phyloP scores from a whole-genome alignment of 2,329 filamentous ascomycete species.

The Venturia carpophila region DNA sequence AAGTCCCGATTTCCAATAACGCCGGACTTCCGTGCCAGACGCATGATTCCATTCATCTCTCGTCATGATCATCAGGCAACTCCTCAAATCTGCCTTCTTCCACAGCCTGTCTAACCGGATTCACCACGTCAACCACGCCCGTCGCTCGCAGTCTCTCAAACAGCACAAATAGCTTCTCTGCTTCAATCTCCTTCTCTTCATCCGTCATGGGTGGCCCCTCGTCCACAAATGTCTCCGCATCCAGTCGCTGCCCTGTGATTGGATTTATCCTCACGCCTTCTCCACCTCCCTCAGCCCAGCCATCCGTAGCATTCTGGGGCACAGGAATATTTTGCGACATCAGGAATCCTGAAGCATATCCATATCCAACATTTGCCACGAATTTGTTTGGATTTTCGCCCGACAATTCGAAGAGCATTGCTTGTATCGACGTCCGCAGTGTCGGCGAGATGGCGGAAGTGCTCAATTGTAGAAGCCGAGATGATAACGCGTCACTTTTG shows the following conservation, averaged over 20 bases:
- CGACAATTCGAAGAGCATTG: slow-evolving; percentile 80
- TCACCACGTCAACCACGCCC: slow-evolving; percentile 69
- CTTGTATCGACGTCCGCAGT: slow-evolving; percentile 65
- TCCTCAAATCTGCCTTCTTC: slow-evolving; percentile 65
- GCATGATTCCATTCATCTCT: background rate
- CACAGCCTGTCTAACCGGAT: slow-evolving; percentile 64
- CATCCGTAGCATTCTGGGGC: slow-evolving; percentile 57
- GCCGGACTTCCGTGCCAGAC: background rate
- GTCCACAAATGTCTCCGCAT: slow-evolving; percentile 58
- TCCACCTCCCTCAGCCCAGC: slow-evolving; percentile 29
- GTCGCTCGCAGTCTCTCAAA: slow-evolving; percentile 79
- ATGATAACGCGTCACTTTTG: slow-evolving; percentile 62
- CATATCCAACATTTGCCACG: slow-evolving; percentile 88
- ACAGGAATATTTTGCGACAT: slow-evolving; percentile 75
- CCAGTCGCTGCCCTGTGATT: slow-evolving; percentile 75
- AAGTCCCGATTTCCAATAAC: background rate
- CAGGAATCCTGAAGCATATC: slow-evolving; percentile 84
- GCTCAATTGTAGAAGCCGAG: slow-evolving; percentile 68
- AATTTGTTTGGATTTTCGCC: slow-evolving; percentile 71
- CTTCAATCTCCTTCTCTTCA: slow-evolving; percentile 87
- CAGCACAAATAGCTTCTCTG: slow-evolving; percentile 79
- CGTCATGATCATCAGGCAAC: slow-evolving; percentile 35
- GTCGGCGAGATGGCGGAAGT: slow-evolving; percentile 64
- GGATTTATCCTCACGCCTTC: slow-evolving; percentile 56
- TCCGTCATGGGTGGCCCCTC: slow-evolving; percentile 68